Base-by-base conservation (phyloP, 176 grass and related monocot genomes). In the Olyra latifolia region DNA sequence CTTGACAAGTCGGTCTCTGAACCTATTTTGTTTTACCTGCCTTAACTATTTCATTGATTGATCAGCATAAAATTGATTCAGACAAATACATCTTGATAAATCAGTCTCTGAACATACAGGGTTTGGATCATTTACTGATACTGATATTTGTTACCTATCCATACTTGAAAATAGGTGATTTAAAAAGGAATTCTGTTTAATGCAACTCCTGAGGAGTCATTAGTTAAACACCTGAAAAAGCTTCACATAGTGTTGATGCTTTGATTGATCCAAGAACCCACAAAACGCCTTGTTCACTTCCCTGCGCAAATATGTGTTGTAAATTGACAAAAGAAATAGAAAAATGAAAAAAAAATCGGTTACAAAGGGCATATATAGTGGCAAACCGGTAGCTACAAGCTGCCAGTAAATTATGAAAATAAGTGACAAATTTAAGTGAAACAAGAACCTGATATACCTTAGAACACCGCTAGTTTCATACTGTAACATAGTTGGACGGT, bases 231-330 rank as follows among this genome's bases (percentile, higher is more conserved):
- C 92, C 86, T 92, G 83, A 32, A 87, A 90, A 85, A 77, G 80
- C 62, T 84, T 84, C 49, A 68, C 29, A 75, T 15, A 59, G 11
- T 77, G 13, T 16, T 78, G 77, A 68, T 85, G 69, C 66, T 93
- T 94, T 70, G 80, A 77, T 72, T 48, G 66, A 86, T 92, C 74
- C 7, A 83, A n/a, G 83, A 98, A 98, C 11, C 95, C 95, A 87
- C 90, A 94, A 11, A 98, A 94, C 5, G 95, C 95, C 66, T 98
- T 98, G 74, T 93, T 94, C 48, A 83, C 71, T 80, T 98, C 95
- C 88, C 95, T 98, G 83, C 40, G 6, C 15, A 81, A 29, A 77
- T 15, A 62, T 29, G 16, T 6, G 80, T 19, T 43, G 63, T 48
- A 17, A 7, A 67, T 27, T 23, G 24, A 61, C 84, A 59, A 10